phyloP scores from a whole-genome alignment of 495 filamentous ascomycete genomes.

The Aspergillus baeticus region DNA sequence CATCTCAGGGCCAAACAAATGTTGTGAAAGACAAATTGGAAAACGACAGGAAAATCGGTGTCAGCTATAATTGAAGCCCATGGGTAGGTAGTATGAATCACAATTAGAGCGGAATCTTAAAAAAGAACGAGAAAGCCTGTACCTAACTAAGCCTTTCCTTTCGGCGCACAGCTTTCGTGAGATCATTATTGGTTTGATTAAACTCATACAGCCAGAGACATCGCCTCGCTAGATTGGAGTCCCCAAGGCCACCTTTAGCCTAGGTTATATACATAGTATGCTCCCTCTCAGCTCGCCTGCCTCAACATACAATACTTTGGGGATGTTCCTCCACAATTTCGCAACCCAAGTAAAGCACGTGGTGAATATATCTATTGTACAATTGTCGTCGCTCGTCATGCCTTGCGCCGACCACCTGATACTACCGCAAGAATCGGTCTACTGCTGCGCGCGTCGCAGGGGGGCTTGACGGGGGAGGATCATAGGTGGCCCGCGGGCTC shows the following conservation, averaged over 20 bases:
- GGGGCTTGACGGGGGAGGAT: slow-evolving; percentile 47
- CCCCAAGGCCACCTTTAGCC: slow-evolving; percentile 4
- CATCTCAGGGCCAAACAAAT: too few relatives aligned
- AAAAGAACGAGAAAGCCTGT: too few relatives aligned
- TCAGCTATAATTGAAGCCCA: too few relatives aligned
- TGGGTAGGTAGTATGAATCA: too few relatives aligned
- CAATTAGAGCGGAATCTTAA: too few relatives aligned
- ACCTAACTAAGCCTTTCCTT: neutral
- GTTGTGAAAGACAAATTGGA: too few relatives aligned
- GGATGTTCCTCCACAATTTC: neutral
- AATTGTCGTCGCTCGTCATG: slow-evolving; percentile 10
- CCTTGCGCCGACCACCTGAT: neutral
- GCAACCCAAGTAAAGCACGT: neutral
- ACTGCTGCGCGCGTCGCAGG: slow-evolving; percentile 37
- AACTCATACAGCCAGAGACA: slow-evolving; percentile 18
- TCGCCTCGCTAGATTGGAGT: slow-evolving; percentile 11
- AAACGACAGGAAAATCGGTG: too few relatives aligned
- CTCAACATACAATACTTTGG: neutral
- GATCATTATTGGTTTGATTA: slow-evolving; percentile 24
- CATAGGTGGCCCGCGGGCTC: slow-evolving; percentile 45
- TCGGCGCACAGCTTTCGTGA: neutral
- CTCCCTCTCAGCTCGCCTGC: neutral
- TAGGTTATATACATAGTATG: slow-evolving; percentile 20
- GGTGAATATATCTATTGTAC: slow-evolving; percentile 35
- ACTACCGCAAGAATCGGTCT: slow-evolving; percentile 9